Conservation (phyloP, 495 filamentous ascomycete genomes). For the Trichoderma reesei region DNA sequence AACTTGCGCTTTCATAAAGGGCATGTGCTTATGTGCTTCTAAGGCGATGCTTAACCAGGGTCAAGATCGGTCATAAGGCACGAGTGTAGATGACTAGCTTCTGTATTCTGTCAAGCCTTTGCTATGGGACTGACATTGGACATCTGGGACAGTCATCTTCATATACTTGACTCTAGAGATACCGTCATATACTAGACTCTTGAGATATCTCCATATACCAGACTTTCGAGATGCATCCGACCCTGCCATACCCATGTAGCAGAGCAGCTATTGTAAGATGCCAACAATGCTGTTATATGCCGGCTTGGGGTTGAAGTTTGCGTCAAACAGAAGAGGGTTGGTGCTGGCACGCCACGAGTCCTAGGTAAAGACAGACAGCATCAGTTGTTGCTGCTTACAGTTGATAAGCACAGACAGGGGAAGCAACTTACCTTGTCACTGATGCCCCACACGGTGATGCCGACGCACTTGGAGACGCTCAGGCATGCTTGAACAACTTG, state of each 20-base stretch:
- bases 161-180: no score
- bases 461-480: slow-evolving; percentile 54
- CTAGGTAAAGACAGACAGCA: slow-evolving; percentile 16
- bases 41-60: no score
- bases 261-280: slow-evolving; percentile 28
- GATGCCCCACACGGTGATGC: slow-evolving; percentile 71
- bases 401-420: neutral
- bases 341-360: slow-evolving; percentile 54
- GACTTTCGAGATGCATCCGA: no score
- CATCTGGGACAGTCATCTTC: no score
- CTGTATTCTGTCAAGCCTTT: no score
- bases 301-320: slow-evolving; percentile 50
- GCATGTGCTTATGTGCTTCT: neutral
- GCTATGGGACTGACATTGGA: no score
- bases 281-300: slow-evolving; percentile 53
- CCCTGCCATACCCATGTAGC: no score
- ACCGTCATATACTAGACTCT: no score
- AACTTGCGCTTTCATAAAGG: neutral
- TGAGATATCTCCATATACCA: no score
- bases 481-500: slow-evolving; percentile 56
- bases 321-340: slow-evolving; percentile 57
- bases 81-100: no score
- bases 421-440: slow-evolving; percentile 45
- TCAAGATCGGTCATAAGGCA: no score
- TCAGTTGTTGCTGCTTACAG: neutral